Conservation (phyloP, 805 yeast species). For the Candida nanaspora region DNA sequence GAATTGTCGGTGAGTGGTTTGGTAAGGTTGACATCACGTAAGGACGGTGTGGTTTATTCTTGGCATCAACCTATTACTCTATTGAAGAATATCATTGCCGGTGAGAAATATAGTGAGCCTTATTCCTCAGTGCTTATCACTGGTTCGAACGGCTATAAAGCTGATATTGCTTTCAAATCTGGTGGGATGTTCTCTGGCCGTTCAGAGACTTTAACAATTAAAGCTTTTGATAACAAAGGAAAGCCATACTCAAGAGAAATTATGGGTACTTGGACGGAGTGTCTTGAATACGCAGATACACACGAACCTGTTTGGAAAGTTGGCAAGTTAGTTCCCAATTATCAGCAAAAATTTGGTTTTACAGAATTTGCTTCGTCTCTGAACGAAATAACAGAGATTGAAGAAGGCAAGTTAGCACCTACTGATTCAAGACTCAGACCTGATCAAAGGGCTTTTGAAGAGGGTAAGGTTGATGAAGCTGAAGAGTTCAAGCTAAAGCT, state of each 20-base stretch:
- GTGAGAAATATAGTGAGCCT: conserved; percentile 93
- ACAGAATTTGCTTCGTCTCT: conserved; percentile 75
- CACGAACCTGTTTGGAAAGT: conserved; percentile 58
- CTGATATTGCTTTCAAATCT: conserved; percentile 67
- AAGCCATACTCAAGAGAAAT: conserved; percentile 29
- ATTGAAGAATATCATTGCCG: conserved; percentile 83
- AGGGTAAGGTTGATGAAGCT: conserved; percentile 63
- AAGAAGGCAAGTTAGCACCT: conserved; percentile 59
- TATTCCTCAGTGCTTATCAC: conserved; percentile 56
- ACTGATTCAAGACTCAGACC: conserved; percentile 90
- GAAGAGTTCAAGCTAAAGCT: conserved; percentile 59
- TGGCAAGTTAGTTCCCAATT: conserved; percentile 53
- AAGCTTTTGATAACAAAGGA: conserved; percentile 31
- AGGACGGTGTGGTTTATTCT: conserved; percentile 55
- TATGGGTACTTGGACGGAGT: conserved; percentile 81
- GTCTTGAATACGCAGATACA: conserved; percentile 38
- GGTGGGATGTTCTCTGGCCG: conserved; percentile 85
- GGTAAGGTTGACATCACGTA: conserved; percentile 46
- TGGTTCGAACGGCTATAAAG: conserved; percentile 61
- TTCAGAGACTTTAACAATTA: conserved; percentile 57
- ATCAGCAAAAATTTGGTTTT: conserved; percentile 72
- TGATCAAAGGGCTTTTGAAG: conserved; percentile 68
- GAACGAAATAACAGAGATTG: conserved; percentile 72
- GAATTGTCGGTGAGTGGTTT: conserved; percentile 76
- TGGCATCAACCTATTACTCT: conserved; percentile 82